These are phyloP conservation scores for Sedum album DNA, from an alignment of 164 flowering plant genomes.

Conservation along the genomic window DNA sequence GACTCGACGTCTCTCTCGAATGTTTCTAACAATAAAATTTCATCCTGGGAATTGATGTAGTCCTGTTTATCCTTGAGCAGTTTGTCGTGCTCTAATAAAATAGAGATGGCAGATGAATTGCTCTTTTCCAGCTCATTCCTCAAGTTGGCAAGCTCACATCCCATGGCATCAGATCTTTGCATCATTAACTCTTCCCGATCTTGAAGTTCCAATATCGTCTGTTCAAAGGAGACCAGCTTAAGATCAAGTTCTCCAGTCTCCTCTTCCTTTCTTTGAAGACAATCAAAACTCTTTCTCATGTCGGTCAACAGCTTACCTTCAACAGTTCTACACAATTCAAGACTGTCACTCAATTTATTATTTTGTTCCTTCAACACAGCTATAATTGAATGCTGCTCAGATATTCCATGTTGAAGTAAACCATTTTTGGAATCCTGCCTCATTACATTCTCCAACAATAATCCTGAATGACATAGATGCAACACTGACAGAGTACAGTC, in stretches of 20 bases:
- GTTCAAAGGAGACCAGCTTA: constrained; percentile 54
- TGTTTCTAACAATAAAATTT: constrained; percentile 25
- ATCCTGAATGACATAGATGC: constrained; percentile 85
- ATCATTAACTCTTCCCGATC: constrained; percentile 75
- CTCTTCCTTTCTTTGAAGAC: constrained; percentile 57
- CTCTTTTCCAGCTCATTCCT: constrained; percentile 61
- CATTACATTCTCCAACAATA: constrained; percentile 69
- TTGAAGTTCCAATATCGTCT: constrained; percentile 59
- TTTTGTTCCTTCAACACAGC: constrained; percentile 65
- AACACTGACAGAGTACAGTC: constrained; percentile 80
- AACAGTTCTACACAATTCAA: constrained; percentile 56
- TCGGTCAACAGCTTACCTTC: constrained; percentile 74
- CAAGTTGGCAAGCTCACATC: constrained; percentile 55
- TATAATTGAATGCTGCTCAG: constrained; percentile 53
- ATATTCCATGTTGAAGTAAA: constrained; percentile 65
- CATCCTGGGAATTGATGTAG: constrained; percentile 23
- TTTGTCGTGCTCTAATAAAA: constrained; percentile 49
- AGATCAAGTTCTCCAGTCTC: constrained; percentile 48
- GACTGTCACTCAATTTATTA: constrained; percentile 49
- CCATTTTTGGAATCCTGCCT: constrained; percentile 86
- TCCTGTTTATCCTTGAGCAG: constrained; percentile 22
- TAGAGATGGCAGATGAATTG: constrained; percentile 24
- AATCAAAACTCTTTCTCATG: constrained; percentile 63
- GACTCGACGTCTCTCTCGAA: constrained; percentile 52
- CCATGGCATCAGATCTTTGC: constrained; percentile 65